phyloP scores from a whole-genome alignment of 192 early-diverging fungal species.

The Coemansia asiatica region DNA sequence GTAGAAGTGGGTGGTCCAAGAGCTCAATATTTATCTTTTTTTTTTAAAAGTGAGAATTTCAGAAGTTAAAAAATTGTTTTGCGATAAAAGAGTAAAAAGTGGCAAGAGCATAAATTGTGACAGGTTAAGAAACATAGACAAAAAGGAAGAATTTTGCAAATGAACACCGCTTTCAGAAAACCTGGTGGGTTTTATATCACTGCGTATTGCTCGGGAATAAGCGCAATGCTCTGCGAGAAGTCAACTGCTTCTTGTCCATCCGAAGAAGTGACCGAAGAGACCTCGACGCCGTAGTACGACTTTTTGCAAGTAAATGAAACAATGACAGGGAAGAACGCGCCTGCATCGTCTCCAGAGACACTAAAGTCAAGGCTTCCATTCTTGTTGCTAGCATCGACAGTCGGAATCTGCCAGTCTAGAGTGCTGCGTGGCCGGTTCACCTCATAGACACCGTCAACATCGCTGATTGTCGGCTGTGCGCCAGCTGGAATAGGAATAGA shows the following conservation, averaged over 20 bases:
- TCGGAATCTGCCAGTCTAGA: constrained; percentile 79
- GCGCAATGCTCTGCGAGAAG: constrained; percentile 72
- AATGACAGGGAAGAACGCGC: constrained; percentile 82
- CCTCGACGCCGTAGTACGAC: constrained; percentile 76
- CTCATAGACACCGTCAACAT: constrained; percentile 80
- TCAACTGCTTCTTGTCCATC: constrained; percentile 59
- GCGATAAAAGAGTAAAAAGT: not conserved
- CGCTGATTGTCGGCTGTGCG: constrained; percentile 69
- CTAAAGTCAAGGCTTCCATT: constrained; percentile 86
- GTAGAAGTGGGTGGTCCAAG: not conserved
- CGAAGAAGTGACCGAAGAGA: constrained; percentile 42
- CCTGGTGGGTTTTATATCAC: constrained; percentile 61
- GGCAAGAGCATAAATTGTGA: not conserved
- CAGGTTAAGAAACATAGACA: not conserved
- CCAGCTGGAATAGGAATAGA: constrained; percentile 84
- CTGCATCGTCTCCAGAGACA: constrained; percentile 71
- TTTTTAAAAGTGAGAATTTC: not conserved
- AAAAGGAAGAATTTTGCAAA: no score
- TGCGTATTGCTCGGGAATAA: constrained; percentile 78
- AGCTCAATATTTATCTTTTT: not conserved
- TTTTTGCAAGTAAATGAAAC: constrained; percentile 73
- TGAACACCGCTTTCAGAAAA: not conserved
- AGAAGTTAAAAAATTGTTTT: no score
- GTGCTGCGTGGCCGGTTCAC: constrained; percentile 69
- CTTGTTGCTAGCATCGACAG: constrained; percentile 74